Evolutionary conservation across 1,139 yeast genomes (phyloP), one percentile per base, ranked within the genome.

Genomic region (Kluyveromyces sp.): DNA sequence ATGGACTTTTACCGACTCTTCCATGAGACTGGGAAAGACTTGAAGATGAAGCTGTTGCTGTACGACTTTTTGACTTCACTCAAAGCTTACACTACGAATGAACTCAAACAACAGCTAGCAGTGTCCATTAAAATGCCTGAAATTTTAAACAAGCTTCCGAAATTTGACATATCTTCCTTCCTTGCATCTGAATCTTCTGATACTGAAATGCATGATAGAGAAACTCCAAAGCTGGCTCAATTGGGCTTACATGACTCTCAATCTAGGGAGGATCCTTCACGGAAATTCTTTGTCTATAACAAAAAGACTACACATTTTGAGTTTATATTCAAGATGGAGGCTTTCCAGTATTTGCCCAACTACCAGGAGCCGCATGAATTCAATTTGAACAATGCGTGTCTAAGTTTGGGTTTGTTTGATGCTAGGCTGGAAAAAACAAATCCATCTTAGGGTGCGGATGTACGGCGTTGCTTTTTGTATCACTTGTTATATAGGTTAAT

Each of bases 331-430:
- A 42, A 48, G 18, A 47, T 47, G 33, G 57, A 55, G 35, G 57
- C 64, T 9, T 60, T 56, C 45, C 55, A 57, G 39, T 38, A 49
- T 25, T 52, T 60, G 34, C 49, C 48, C 34, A 60, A 56, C 41
- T 56, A 53, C 40, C 63, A 58, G 36, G 46, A 55, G 8, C 56
- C 52, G 11, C 15, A 18, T 4, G 39, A 33, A 15, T 33, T 46
- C 7, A 41, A 41, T 1, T 51, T 60, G 41, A 61, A 61, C 37
- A 57, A 59, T 38, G 49, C 63, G 4, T 56, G 61, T 35, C 42
- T 58, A 28, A 83, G 83, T 55, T 65, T 88, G 44, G 81, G 83
- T 49, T 66, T 83, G 46, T 87, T 89, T 60, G 92, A 83, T 53
- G 81, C 92, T 1, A 77, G 80, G 41, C 69, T 78, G 12, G 86